Base-by-base conservation (phyloP, 805 yeast species). In the Candida ascalaphidarum region DNA sequence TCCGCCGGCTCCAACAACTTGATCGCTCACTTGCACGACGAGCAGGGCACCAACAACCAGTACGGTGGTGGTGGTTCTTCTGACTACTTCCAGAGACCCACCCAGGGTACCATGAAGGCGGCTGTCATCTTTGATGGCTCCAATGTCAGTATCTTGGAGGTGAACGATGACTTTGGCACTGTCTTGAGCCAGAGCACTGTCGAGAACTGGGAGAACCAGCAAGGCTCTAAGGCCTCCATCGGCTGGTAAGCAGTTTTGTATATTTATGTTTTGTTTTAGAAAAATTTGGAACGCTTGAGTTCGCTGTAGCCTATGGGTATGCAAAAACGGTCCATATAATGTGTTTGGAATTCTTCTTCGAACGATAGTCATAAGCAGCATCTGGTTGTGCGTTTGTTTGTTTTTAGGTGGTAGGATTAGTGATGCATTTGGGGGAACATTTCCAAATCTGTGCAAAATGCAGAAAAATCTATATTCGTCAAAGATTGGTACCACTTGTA, bases 71-170 rank as follows among this genome's bases (percentile, higher is more conserved):
- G 89, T 53, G 94, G 95, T 48, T 64, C 95, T 36, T 66, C 76
- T 39, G 92, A 89, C 64, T 89, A 80, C 71, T 83, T 92, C 56
- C 46, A 55, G 14, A 85, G 98, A 73, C 98, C 98, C 46, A 71
- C 81, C 25, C 48, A 63, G 36, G 68, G 74, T 13, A 64, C 94
- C 24, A 62, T 85, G 67, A 85, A 83, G 68, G 96, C 92, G 48
- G 97, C 95, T 41, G 96, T 73, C 35, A 63, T 92, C 49, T 89
- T 92, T 61, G 44, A 44, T 28, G 63, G 71, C 39, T 60, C 57
- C 24, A 65, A 70, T 35, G 67, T 85, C 41, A 71, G 73, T 48
- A 56, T 84, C 46, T 72, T 74, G 37, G 60, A 67, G 37, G 71
- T 86, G 31, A 78, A 73, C 46, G 75, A 67, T 43, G 61, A 61